Percentiles rank a stretch among this genome's conserved stretches.
phyloP scores from a whole-genome alignment of 2,329 filamentous ascomycete species.

The Penicillium italicum region DNA sequence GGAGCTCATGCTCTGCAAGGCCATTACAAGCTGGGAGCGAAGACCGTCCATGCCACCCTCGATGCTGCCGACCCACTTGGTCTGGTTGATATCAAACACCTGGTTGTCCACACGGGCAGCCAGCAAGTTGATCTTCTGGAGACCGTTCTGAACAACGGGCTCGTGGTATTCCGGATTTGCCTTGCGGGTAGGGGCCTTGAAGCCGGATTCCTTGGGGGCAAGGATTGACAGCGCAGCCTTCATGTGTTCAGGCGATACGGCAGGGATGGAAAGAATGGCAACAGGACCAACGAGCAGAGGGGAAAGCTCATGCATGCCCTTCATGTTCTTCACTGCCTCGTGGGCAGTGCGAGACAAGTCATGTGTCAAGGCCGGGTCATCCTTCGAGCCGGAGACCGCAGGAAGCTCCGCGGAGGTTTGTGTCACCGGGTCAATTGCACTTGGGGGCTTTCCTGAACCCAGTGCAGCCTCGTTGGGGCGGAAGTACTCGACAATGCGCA shows the following conservation, averaged over 20 bases:
- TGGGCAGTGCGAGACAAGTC: constrained; percentile 57
- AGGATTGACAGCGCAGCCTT: constrained; percentile 77
- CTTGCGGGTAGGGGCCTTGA: constrained; percentile 72
- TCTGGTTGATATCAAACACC: constrained; percentile 72
- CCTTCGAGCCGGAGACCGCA: constrained; percentile 28
- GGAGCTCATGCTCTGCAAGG: constrained; percentile 77
- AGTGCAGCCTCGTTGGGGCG: constrained; percentile 45
- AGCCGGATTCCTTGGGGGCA: constrained; percentile 65
- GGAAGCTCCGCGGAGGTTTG: constrained; percentile 33
- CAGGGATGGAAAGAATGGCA: constrained; percentile 74
- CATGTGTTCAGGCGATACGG: constrained; percentile 78
- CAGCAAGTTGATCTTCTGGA: constrained; percentile 83
- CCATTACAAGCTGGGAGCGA: constrained; percentile 72
- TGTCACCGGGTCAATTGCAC: constrained; percentile 27
- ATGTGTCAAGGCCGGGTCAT: constrained; percentile 51
- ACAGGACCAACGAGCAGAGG: constrained; percentile 79
- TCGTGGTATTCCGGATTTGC: constrained; percentile 81
- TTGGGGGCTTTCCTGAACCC: constrained; percentile 21
- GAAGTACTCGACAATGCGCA: constrained; percentile 85
- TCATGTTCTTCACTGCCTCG: constrained; percentile 48
- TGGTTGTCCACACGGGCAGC: constrained; percentile 83
- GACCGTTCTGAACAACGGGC: constrained; percentile 68
- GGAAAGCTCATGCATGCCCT: constrained; percentile 60
- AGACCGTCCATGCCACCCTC: constrained; percentile 76
- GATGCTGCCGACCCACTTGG: constrained; percentile 71